phyloP scores from a whole-genome alignment of 371 early-diverging fungal genomes.

The Quaeritorhiza haematococci region DNA sequence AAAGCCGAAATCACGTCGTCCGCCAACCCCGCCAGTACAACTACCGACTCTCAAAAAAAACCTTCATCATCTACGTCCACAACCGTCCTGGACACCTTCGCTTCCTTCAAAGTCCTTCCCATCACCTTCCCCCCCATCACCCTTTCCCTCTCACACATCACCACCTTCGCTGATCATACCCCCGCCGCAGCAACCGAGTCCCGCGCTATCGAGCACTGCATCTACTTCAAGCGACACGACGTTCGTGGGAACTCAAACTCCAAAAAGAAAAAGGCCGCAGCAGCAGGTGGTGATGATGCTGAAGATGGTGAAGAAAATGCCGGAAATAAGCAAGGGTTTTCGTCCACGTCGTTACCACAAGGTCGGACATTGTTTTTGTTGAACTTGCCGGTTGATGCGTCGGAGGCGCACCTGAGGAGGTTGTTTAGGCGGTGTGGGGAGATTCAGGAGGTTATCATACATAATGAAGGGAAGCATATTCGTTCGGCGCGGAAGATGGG shows the following conservation, averaged over 20 bases:
- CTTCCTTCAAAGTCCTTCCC: slow-evolving; percentile 17
- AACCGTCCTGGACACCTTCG: slow-evolving; percentile 3
- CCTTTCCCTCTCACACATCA: slow-evolving; percentile 2
- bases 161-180: no score
- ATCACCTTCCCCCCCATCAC: slow-evolving; percentile 14
- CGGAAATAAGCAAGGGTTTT: no score
- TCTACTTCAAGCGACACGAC: slow-evolving; percentile 47
- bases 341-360: slow-evolving; percentile 41
- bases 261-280: slow-evolving; percentile 5
- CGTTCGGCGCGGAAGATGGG: background rate
- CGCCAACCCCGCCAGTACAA: background rate
- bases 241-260: no score
- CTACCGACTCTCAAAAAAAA: background rate
- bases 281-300: background rate
- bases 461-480: slow-evolving; percentile 11
- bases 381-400: slow-evolving; percentile 80
- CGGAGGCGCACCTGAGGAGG: slow-evolving; percentile 63
- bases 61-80: no score
- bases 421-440: slow-evolving; percentile 67
- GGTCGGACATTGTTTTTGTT: slow-evolving; percentile 73
- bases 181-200: background rate
- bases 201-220: slow-evolving; percentile 6
- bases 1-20: background rate
- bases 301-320: slow-evolving; percentile 26
- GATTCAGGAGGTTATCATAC: slow-evolving; percentile 58